Base-by-base conservation (phyloP, 2,329 filamentous ascomycete species). In the Zelopaecilomyces penicillatus region DNA sequence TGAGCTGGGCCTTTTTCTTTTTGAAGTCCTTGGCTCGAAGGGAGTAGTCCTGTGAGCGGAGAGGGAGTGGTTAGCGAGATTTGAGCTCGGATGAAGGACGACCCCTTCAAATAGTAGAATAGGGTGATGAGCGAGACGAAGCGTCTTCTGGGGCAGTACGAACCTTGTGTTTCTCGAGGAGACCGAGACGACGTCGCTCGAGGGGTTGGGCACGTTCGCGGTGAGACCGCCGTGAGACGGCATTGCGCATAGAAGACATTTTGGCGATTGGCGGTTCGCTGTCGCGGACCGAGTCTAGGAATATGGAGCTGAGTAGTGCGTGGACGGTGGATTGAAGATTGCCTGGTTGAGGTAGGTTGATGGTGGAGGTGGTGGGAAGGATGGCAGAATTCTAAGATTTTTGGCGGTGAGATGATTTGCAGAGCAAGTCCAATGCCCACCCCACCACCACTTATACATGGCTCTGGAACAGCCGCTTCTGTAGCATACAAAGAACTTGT, bases 131-230 rank as follows among this genome's bases (percentile, higher is more conserved):
- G 32, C 4, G 28, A 19, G 19, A 19, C 19, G 19, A 19, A 19
- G 19, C 19, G 19, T 19, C 19, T 19, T 19, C 19, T 19, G 19
- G 19, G 2, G 19, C 8, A 34, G 32, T 34, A 51, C 60, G 36
- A 59, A 83, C 83, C 71, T 96, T 96, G 75, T 93, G 86, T 70
- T 98, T 97, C 66, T 97, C 93, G 50, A 97, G 82, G 26, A 97
- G 78, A 52, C 93, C 93, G 68, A 89, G 88, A 71, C 87, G 87
- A 53, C 83, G 73, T 43, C 93, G 87, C 61, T 90, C 86, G 51
- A 80, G 67, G 35, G 90, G 86, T 65, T 97, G 93, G 32, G 87
- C 86, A 57, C 93, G 84, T 74, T 97, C 93, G 56, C 83, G 80
- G 67, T 97, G 91, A 54, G 88, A 84, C 60, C 88, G 87, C 66